phyloP scores from a whole-genome alignment of 148 eudicot species.

The Persicaria maculosa region DNA sequence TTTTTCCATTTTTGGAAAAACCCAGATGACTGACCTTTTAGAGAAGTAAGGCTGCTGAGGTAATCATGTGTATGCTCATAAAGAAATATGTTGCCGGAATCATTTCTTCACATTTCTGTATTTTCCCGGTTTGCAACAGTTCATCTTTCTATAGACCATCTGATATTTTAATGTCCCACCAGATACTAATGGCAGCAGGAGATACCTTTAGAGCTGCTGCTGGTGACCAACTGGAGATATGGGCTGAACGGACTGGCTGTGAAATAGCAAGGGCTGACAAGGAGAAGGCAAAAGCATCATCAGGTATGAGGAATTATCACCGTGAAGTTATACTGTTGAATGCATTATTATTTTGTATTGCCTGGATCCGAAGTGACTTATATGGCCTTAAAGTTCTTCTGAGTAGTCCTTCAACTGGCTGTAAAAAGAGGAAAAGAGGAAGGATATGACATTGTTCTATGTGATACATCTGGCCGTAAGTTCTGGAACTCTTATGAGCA shows the following conservation, averaged over 20 bases:
- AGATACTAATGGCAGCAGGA: slow-evolving; percentile 92
- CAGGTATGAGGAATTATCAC: slow-evolving; percentile 45
- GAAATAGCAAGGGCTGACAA: slow-evolving; percentile 87
- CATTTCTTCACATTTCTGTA: not conserved
- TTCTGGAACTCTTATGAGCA: slow-evolving; percentile 14
- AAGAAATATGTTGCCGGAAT: not conserved
- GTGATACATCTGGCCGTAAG: slow-evolving; percentile 99
- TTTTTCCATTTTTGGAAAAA: not conserved
- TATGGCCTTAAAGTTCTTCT: slow-evolving; percentile 55
- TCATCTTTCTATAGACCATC: not conserved
- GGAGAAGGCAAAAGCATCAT: slow-evolving; percentile 84
- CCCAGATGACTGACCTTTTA: not conserved
- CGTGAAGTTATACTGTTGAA: slow-evolving; percentile 6
- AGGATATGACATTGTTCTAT: slow-evolving; percentile 78
- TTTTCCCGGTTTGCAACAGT: not conserved
- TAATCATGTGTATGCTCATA: not conserved
- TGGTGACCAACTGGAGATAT: slow-evolving; percentile 95
- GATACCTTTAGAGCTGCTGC: slow-evolving; percentile 99
- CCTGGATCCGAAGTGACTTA: slow-evolving; percentile 18
- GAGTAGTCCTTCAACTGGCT: slow-evolving; percentile 95
- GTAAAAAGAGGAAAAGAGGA: slow-evolving; percentile 82
- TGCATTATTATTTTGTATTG: not conserved
- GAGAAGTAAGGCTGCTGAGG: not conserved
- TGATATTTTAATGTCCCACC: slow-evolving; percentile 9
- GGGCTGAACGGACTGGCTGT: slow-evolving; percentile 94